Percentiles rank a stretch among this genome's conserved stretches.
phyloP scores from a whole-genome alignment of 1,284 basidiomycete genomes.

The Trametes pubescens region DNA sequence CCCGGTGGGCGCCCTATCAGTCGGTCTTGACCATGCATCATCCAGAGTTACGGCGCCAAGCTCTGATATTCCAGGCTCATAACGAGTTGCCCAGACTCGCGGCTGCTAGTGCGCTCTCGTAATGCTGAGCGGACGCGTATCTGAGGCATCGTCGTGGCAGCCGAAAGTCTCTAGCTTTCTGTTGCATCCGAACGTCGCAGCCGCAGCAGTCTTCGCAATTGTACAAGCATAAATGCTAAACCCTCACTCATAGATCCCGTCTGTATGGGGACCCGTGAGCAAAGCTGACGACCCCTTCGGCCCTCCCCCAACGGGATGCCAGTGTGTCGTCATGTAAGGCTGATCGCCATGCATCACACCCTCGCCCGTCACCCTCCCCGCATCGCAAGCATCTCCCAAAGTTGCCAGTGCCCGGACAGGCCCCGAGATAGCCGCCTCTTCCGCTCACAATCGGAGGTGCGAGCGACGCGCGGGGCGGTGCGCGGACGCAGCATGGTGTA shows the following conservation, averaged over 20 bases:
- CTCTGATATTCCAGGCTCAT: neutral
- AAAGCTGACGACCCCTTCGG: slow-evolving; percentile 92
- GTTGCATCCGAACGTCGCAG: neutral
- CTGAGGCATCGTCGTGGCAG: neutral
- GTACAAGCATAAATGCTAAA: neutral
- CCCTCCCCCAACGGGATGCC: slow-evolving; percentile 71
- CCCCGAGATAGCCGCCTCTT: slow-evolving; percentile 10
- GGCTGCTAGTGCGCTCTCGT: neutral
- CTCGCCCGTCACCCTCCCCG: slow-evolving; percentile 7
- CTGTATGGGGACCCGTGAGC: slow-evolving; percentile 92
- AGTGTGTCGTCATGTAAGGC: slow-evolving; percentile 39
- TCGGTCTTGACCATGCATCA: neutral
- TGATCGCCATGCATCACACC: neutral
- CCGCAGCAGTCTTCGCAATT: too few species aligned
- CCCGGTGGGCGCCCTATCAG: neutral
- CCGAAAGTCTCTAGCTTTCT: too few species aligned
- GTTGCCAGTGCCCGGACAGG: slow-evolving; percentile 6
- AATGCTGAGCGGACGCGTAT: neutral
- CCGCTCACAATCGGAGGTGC: slow-evolving; percentile 12
- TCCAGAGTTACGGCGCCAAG: slow-evolving; percentile 5
- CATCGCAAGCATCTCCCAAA: neutral
- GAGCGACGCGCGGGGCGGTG: slow-evolving; percentile 5
- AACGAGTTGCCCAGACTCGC: neutral
- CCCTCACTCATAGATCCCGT: slow-evolving; percentile 71
- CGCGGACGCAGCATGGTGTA: slow-evolving; percentile 23